Conservation (phyloP, 768 basidiomycete genomes). For the Boletus rubropictus region DNA sequence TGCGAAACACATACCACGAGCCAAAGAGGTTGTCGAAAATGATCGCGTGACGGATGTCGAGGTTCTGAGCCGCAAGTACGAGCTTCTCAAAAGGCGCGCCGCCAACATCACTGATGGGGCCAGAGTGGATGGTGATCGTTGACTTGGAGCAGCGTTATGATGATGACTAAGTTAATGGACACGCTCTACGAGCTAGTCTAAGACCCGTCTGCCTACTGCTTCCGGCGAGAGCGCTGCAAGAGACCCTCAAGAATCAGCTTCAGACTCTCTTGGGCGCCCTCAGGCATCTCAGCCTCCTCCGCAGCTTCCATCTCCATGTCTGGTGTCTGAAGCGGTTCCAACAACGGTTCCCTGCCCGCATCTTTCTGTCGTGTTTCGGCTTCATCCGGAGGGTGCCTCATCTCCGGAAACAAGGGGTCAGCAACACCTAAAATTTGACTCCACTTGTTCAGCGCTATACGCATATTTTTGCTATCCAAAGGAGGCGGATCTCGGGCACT, state of each 20-base stretch:
- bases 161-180: no score
- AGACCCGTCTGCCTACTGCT: background rate
- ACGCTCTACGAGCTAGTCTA: background rate
- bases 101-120: background rate
- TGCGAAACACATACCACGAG: conserved; percentile 15
- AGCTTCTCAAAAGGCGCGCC: conserved; percentile 2
- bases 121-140: no score
- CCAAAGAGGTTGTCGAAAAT: conserved; percentile 17
- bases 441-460: conserved; percentile 31
- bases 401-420: conserved; percentile 30
- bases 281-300: conserved; percentile 4
- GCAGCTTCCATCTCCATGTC: background rate
- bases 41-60: conserved; percentile 11
- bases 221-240: conserved; percentile 9
- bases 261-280: conserved; percentile 13
- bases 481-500: conserved; percentile 9
- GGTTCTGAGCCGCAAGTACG: conserved; percentile 8
- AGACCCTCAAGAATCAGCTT: conserved; percentile 22
- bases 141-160: no score
- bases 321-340: conserved; percentile 10
- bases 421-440: conserved; percentile 29
- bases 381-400: conserved; percentile 8
- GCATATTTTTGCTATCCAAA: conserved; percentile 26
- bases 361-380: conserved; percentile 3
- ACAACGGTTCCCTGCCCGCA: conserved; percentile 22